Conservation (phyloP, 169 alveolate species). For the Amoebophrya sp. region DNA sequence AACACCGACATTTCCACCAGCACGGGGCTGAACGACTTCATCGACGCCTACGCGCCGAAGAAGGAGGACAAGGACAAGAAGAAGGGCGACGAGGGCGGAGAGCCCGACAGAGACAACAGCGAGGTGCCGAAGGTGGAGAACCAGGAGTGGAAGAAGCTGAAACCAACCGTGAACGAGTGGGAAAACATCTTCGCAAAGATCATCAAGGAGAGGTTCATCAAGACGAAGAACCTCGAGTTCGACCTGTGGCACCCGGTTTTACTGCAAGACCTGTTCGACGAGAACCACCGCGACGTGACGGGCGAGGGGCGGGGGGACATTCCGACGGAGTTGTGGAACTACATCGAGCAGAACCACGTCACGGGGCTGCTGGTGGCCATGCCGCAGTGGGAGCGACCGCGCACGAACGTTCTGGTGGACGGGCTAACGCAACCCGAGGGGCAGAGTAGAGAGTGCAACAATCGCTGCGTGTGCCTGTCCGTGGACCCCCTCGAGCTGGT, state of each 20-base stretch:
- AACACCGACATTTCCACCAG: background rate
- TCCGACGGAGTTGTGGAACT: background rate
- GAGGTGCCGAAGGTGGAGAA: background rate
- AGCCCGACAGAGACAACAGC: background rate
- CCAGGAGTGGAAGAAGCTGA: background rate
- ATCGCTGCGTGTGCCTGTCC: background rate
- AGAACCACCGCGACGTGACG: background rate
- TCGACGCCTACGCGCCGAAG: background rate
- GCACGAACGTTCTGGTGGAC: background rate
- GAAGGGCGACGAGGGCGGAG: too few species aligned
- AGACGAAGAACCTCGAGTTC: background rate
- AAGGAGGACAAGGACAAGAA: background rate
- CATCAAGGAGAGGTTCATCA: background rate
- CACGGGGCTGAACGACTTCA: background rate
- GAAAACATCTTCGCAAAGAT: background rate
- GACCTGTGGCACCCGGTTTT: background rate
- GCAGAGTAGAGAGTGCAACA: background rate
- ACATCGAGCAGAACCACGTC: background rate
- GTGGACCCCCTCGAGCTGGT: background rate
- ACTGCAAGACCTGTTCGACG: background rate
- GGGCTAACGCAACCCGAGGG: background rate
- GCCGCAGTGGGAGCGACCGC: background rate
- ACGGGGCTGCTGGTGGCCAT: background rate
- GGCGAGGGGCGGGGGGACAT: background rate
- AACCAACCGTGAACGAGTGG: background rate